Evolutionary conservation across 495 filamentous ascomycete species (phyloP).

Genomic region (Cetradonia linearis): DNA sequence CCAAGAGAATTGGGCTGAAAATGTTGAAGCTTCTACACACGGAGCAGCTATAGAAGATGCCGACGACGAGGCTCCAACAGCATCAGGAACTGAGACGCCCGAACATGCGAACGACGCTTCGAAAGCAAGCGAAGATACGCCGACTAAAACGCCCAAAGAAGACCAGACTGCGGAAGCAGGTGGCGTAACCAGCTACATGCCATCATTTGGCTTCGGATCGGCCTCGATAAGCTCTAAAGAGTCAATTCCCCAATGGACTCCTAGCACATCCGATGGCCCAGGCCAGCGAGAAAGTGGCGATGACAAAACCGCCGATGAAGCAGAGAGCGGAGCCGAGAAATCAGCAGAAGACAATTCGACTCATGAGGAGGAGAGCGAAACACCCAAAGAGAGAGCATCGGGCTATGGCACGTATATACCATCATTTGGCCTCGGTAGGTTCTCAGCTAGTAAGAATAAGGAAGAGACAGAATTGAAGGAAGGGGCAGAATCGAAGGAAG

Average conservation of each 20-base stretch:
- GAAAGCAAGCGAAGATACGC: not conserved
- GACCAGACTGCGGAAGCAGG: conserved; percentile 7
- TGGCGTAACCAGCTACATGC: conserved; percentile 18
- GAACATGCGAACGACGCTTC: not conserved
- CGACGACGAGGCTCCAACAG: not conserved
- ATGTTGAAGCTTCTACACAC: not conserved
- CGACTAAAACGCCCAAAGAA: not conserved
- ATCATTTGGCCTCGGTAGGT: not conserved
- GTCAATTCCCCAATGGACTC: conserved; percentile 2
- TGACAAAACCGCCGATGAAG: conserved; percentile 5
- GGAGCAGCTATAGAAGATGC: not conserved
- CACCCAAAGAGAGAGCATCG: not conserved
- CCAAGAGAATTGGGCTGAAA: not conserved
- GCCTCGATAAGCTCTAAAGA: conserved; percentile 11
- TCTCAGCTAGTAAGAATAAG: not conserved
- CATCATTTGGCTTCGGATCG: conserved; percentile 15
- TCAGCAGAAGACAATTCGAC: not conserved
- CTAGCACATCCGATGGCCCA: not conserved
- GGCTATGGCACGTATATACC: conserved; percentile 1
- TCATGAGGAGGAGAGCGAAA: conserved; percentile 5
- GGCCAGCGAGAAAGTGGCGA: not conserved
- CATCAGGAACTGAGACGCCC: not conserved
- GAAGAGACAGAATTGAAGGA: not conserved
- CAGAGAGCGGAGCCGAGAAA: not conserved
- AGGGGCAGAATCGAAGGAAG: not conserved